Evolutionary conservation across 495 filamentous ascomycete genomes (phyloP), one percentile per base, ranked within the genome.

Genomic region (Thermothielavioides terrestris): DNA sequence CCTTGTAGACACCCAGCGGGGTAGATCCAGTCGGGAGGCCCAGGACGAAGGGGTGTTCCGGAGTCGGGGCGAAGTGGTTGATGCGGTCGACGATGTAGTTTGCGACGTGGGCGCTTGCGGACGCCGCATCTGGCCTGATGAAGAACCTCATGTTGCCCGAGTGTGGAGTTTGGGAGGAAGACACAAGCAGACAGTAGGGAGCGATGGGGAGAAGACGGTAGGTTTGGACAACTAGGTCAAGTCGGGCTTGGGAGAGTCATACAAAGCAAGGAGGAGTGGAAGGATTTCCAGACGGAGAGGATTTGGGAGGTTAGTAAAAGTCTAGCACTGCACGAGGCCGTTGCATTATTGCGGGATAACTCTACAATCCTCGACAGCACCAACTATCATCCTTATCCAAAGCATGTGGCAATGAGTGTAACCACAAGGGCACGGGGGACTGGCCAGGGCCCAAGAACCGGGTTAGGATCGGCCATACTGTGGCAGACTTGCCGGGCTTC

Each of bases 11-110:
- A 43, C 78, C 74, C 46, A 87, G 77, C 0, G 87, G 88, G 53
- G 82, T 88, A 57, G 82, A 86, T 17, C 88, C 88, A 20, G 88
- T 91, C 4, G 88, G 88, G 12, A 94, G 77, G 42, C 88, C 88
- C 18, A 94, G 81, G 1, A 91, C 85, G 57, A 91, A 91, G 1
- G 86, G 86, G 50, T 82, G 78, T 53, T 71, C 62, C 18, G 81
- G 74, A 0, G 82, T 84, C 5, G 88, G 86, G 30, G 75, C 74
- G 68, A 86, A 91, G 35, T 75, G 63, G 42, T 83, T 81, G 72
- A 94, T 89, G 37, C 87, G 78, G 50, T 80, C 71, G 65, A 89
- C 80, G 61, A 94, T 89, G 71, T 91, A 91, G 60, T 88, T 79
- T 43, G 86, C 84, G 53, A 89, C 82, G 63, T 89, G 89, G 58